Evolutionary conservation across 345 rosid genomes (phyloP), one percentile per base, ranked within the genome.

Genomic region (Brassica cretica): DNA sequence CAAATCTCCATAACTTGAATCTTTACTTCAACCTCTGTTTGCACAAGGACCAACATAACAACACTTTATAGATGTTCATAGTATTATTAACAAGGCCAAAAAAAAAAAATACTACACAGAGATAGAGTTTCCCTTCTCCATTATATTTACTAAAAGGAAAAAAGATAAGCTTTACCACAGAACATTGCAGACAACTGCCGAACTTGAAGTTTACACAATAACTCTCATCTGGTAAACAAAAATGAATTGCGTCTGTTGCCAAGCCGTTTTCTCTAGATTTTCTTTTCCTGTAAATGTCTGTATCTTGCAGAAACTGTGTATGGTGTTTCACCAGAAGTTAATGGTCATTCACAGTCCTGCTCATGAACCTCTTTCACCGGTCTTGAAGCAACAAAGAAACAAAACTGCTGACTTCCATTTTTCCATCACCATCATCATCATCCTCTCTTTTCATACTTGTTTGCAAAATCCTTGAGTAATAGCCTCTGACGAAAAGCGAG

Each of bases 401-500:
- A 16, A n/a, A 39, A 35, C 18, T 25, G 70, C 41, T 65, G 68
- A 72, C 59, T 72, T 46, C 56, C 37, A 53, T 71, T 64, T 53
- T 10, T 51, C 11, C 12, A 7, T 60, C 73, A 7, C 60, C 73
- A 32, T 30, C 19, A 11, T 79, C 53, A 33, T 79, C 56, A 88
- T 73, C 85, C 58, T 59, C 67, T 72, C 79, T 83, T 90, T 59
- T 84, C 88, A 81, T 89, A 92, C 84, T 92, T 94, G 80, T 82
- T 85, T 30, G 95, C 93, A 37, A 94, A 87, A 65, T 91, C 81
- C 72, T 83, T 89, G 75, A 92, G 93, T 58, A 87, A 81, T 10
- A 94, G 78, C 37, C 85, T 85, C 79, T 90, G 93, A 21, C 98
- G 93, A 83, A 94, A 94, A 75, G 89, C 91, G 78, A 91, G 85